A percentile compares a stretch with the other conserved stretches of the same genome.
phyloP scores from a whole-genome alignment of 1,139 yeast genomes.

The Suhomyces ambrosiae region DNA sequence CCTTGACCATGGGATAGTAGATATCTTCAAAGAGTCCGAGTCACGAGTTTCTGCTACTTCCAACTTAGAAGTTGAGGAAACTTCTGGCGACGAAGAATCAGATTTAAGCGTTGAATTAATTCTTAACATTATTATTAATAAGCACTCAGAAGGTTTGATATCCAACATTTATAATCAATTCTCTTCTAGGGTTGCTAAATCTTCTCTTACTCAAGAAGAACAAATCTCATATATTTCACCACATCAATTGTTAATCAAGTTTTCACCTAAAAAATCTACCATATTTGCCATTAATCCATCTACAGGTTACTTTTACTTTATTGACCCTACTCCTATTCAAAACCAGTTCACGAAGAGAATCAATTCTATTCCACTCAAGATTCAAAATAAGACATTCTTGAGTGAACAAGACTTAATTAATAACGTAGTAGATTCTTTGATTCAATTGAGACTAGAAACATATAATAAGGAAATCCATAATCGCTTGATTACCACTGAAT shows the following conservation, averaged over 20 bases:
- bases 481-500: constrained; percentile 63
- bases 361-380: constrained; percentile 29
- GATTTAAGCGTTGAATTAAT: constrained; percentile 42
- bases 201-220: constrained; percentile 2
- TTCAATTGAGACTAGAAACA: constrained; percentile 55
- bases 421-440: constrained; percentile 40
- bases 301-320: constrained; percentile 48
- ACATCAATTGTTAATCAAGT: constrained; percentile 39
- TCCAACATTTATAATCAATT: constrained; percentile 21
- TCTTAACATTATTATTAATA: constrained; percentile 36
- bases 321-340: constrained; percentile 47
- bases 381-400: constrained; percentile 23
- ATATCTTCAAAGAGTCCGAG: constrained; percentile 13
- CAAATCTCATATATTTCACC: constrained; percentile 29
- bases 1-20: constrained; percentile 23
- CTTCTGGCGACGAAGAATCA: constrained; percentile 22
- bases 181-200: constrained; percentile 1
- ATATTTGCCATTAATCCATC: constrained; percentile 47
- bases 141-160: constrained; percentile 42
- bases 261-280: constrained; percentile 39
- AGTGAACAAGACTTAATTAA: constrained; percentile 36
- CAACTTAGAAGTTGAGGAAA: constrained; percentile 7
- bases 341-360: constrained; percentile 36
- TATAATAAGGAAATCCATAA: constrained; percentile 54
- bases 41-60: background rate